These are phyloP conservation scores for Talaromyces trachyspermus DNA, from an alignment of 495 filamentous ascomycete species.

Conservation along the genomic window DNA sequence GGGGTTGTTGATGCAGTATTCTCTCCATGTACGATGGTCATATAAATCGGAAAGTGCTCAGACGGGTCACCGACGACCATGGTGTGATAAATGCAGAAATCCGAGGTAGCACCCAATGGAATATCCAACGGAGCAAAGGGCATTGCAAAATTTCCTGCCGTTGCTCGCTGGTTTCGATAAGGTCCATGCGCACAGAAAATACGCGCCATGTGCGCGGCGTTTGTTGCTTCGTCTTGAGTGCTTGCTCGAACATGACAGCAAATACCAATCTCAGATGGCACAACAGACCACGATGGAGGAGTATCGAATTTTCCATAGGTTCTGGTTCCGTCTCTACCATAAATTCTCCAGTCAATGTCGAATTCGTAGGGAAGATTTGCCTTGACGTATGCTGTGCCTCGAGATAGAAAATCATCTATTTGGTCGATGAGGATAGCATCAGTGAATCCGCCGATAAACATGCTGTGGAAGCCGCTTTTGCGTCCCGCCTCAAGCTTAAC, in stretches of 20 bases:
- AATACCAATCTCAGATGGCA: constrained; percentile 23
- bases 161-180: constrained; percentile 34
- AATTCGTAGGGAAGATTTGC: no score
- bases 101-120: constrained; percentile 23
- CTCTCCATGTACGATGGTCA: background rate
- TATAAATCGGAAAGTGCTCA: constrained; percentile 8
- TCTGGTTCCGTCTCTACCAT: no score
- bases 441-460: constrained; percentile 38
- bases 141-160: constrained; percentile 34
- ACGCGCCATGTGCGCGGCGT: constrained; percentile 23
- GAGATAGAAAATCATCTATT: constrained; percentile 23
- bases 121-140: constrained; percentile 27
- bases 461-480: constrained; percentile 31
- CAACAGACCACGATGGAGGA: no score
- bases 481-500: constrained; percentile 40
- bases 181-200: constrained; percentile 28
- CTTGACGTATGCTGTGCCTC: constrained; percentile 23
- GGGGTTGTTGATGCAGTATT: no score
- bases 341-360: no score
- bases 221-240: constrained; percentile 30
- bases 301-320: no score
- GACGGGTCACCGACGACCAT: constrained; percentile 28
- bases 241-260: constrained; percentile 32
- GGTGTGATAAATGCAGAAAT: constrained; percentile 39
- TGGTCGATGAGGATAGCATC: constrained; percentile 41